Percentiles rank a stretch among this genome's conserved stretches.
phyloP scores from a whole-genome alignment of 192 early-diverging fungal genomes.

The Coemansia sp. region DNA sequence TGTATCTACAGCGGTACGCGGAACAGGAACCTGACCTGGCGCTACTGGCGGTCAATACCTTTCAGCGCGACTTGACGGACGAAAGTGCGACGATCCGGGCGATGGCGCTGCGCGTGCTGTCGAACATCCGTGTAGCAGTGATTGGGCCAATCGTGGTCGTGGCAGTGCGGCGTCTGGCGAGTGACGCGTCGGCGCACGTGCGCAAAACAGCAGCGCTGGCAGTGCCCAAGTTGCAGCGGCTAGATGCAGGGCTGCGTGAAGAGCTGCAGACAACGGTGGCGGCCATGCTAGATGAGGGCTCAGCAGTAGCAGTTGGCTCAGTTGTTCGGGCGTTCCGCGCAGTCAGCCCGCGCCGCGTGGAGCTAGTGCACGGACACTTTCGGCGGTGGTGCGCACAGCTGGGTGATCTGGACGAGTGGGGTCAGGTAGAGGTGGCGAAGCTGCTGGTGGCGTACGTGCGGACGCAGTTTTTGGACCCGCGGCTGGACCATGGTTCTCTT shows the following conservation, averaged over 20 bases:
- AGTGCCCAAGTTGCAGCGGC: constrained; percentile 73
- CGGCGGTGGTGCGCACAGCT: constrained; percentile 84
- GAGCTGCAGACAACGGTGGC: constrained; percentile 74
- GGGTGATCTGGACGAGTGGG: constrained; percentile 93
- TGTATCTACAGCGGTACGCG: constrained; percentile 92
- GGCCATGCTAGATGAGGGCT: constrained; percentile 76
- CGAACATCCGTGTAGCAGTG: constrained; percentile 86
- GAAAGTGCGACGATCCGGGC: constrained; percentile 89
- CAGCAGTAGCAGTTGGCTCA: constrained; percentile 83
- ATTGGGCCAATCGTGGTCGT: constrained; percentile 91
- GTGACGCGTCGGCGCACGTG: constrained; percentile 90
- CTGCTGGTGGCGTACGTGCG: constrained; percentile 79
- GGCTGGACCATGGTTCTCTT: not conserved
- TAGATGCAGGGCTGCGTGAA: constrained; percentile 77
- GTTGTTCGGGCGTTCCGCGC: constrained; percentile 81
- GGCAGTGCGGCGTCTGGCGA: constrained; percentile 81
- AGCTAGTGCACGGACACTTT: constrained; percentile 85
- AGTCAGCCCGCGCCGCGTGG: constrained; percentile 82
- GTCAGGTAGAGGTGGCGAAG: constrained; percentile 81
- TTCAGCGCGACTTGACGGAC: constrained; percentile 94
- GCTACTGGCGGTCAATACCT: constrained; percentile 93
- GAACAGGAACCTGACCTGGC: constrained; percentile 96
- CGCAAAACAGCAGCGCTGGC: constrained; percentile 90
- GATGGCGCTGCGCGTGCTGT: constrained; percentile 95
- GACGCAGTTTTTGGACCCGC: constrained; percentile 45